Conservation (phyloP, 768 basidiomycete genomes). For the Tricholoma sp. region DNA sequence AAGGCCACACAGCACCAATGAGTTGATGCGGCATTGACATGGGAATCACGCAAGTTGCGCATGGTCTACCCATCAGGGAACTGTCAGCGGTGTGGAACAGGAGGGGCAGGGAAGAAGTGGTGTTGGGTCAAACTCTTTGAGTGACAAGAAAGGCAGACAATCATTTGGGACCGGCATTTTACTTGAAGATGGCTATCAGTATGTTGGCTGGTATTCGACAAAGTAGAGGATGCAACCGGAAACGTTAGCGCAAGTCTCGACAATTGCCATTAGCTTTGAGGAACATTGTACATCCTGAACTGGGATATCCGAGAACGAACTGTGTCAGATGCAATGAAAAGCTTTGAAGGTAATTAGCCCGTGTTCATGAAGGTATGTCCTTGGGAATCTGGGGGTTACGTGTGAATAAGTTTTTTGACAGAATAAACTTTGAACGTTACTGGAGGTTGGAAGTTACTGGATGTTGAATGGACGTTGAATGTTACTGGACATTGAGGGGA, state of each 20-base stretch:
- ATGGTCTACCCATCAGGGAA: too few species aligned
- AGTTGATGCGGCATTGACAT: too few species aligned
- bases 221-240: constrained; percentile 67
- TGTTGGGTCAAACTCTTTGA: constrained; percentile 65
- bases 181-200: constrained; percentile 16
- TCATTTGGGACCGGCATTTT: constrained; percentile 73
- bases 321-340: too few species aligned
- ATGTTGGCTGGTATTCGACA: not conserved
- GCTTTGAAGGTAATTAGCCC: too few species aligned
- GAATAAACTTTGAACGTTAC: not conserved
- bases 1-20: too few species aligned
- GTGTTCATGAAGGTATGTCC: too few species aligned
- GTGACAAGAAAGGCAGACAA: constrained; percentile 61
- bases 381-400: not conserved
- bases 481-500: not conserved
- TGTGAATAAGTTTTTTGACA: not conserved
- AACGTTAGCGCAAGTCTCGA: constrained; percentile 60
- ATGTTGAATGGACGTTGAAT: too few species aligned
- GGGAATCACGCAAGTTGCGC: too few species aligned
- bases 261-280: constrained; percentile 79
- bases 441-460: too few species aligned
- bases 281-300: constrained; percentile 83
- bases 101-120: too few species aligned
- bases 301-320: constrained; percentile 75
- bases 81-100: too few species aligned